These are phyloP conservation scores for Ascochyta fabae DNA, from an alignment of 2,329 filamentous ascomycete species.

Conservation along the genomic window DNA sequence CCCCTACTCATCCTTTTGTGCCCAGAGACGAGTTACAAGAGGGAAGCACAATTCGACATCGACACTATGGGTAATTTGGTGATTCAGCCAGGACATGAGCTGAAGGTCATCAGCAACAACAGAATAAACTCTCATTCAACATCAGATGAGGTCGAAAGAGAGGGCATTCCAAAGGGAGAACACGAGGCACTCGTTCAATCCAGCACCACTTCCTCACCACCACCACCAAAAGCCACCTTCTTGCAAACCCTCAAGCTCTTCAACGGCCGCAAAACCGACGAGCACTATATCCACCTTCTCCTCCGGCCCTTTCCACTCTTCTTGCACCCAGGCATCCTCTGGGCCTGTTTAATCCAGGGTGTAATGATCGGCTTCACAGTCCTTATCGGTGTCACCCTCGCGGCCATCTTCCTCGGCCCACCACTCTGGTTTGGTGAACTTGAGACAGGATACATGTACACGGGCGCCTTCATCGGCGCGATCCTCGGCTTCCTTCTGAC, in stretches of 20 bases:
- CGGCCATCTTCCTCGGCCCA: conserved; percentile 79
- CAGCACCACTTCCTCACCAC: background rate
- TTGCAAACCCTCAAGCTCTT: conserved; percentile 70
- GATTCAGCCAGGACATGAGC: conserved; percentile 6
- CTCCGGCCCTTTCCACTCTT: conserved; percentile 82
- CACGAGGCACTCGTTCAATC: background rate
- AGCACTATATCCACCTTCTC: conserved; percentile 70
- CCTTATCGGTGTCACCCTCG: conserved; percentile 83
- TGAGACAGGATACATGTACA: conserved; percentile 79
- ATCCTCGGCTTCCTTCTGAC: conserved; percentile 78
- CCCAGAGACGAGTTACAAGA: conserved; percentile 81
- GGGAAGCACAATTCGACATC: conserved; percentile 71
- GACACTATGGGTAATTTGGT: conserved; percentile 61
- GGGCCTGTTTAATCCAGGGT: conserved; percentile 82
- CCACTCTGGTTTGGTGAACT: conserved; percentile 86
- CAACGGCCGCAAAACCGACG: conserved; percentile 81
- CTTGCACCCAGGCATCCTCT: conserved; percentile 83
- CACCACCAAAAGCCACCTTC: conserved; percentile 63
- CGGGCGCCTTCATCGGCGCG: conserved; percentile 83
- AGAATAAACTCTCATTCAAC: background rate
- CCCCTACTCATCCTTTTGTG: conserved; percentile 78
- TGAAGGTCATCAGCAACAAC: background rate
- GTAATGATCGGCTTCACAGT: conserved; percentile 95
- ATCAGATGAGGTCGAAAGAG: conserved; percentile 8
- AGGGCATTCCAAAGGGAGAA: background rate